These are phyloP conservation scores for Rusavskia elegans DNA, from an alignment of 495 filamentous ascomycete species.

Conservation along the genomic window DNA sequence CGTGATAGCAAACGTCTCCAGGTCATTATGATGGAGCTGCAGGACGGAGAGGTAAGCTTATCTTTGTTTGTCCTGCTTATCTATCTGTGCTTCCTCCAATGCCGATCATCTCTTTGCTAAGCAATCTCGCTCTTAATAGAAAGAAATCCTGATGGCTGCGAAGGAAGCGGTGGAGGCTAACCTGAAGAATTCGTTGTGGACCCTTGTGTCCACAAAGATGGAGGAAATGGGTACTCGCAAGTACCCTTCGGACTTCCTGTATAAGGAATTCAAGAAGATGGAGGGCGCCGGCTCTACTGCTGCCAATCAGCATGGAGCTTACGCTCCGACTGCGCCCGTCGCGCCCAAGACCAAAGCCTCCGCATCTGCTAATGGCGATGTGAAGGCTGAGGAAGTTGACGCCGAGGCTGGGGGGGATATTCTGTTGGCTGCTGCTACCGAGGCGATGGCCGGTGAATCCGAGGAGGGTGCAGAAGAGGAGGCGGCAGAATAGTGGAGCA, in stretches of 20 bases:
- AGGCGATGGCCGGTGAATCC: background rate
- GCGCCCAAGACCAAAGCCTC: too few relatives aligned
- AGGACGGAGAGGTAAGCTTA: constrained; percentile 10
- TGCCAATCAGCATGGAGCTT: too few relatives aligned
- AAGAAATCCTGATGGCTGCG: background rate
- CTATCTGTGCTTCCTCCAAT: background rate
- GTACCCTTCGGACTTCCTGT: constrained; percentile 6
- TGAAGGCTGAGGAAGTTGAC: too few relatives aligned
- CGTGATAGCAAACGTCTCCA: constrained; percentile 3
- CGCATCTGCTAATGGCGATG: too few relatives aligned
- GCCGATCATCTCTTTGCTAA: background rate
- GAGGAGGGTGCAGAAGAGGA: background rate
- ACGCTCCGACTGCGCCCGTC: too few relatives aligned
- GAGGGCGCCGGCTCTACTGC: background rate
- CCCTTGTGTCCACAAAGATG: background rate
- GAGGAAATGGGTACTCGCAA: background rate
- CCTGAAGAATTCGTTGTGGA: constrained; percentile 1
- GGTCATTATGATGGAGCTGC: constrained; percentile 7
- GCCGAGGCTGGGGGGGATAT: background rate
- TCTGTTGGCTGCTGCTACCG: background rate
- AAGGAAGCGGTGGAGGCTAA: constrained; percentile 3
- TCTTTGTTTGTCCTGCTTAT: background rate
- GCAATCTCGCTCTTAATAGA: background rate
- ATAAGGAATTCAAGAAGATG: constrained; percentile 6
- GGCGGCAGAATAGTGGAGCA: background rate